Evolutionary conservation across 768 basidiomycete genomes (phyloP).

Genomic region (Suillus cothurnatus): DNA sequence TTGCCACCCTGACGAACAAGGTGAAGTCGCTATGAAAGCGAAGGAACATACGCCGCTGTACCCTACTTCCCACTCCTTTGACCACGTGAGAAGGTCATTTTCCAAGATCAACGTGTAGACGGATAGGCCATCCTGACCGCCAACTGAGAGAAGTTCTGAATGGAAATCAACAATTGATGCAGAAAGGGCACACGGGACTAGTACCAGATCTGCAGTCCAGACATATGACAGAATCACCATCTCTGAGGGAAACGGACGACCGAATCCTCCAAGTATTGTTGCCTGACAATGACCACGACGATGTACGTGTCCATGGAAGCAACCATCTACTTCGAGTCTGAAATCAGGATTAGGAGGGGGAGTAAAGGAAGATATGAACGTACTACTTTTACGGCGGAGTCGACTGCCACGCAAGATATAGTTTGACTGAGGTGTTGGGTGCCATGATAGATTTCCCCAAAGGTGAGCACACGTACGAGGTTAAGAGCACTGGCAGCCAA

Average conservation of each 20-base stretch:
- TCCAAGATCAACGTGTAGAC: slow-evolving; percentile 79
- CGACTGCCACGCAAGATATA: slow-evolving; percentile 68
- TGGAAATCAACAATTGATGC: slow-evolving; percentile 26
- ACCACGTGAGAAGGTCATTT: slow-evolving; percentile 84
- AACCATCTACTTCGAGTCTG: slow-evolving; percentile 55
- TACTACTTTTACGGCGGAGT: slow-evolving; percentile 81
- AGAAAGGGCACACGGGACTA: neutral
- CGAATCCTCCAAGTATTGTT: slow-evolving; percentile 76
- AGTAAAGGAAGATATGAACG: slow-evolving; percentile 32
- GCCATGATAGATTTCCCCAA: slow-evolving; percentile 83
- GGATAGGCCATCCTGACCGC: slow-evolving; percentile 58
- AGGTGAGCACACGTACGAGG: slow-evolving; percentile 70
- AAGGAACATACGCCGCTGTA: slow-evolving; percentile 35
- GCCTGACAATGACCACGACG: slow-evolving; percentile 80
- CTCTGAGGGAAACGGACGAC: slow-evolving; percentile 72
- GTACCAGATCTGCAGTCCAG: slow-evolving; percentile 78
- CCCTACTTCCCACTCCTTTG: slow-evolving; percentile 72
- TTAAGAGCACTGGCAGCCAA: slow-evolving; percentile 69
- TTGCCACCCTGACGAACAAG: slow-evolving; percentile 41
- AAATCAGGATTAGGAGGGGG: slow-evolving; percentile 12
- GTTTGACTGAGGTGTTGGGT: slow-evolving; percentile 41
- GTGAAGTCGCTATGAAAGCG: slow-evolving; percentile 15
- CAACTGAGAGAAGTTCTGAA: slow-evolving; percentile 77
- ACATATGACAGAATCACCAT: slow-evolving; percentile 54
- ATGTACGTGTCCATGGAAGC: slow-evolving; percentile 69